A percentile compares a stretch with the other conserved stretches of the same genome.
These are phyloP conservation scores for Leccinellum rugosiceps DNA, from an alignment of 768 basidiomycete genomes.

Conservation along the genomic window DNA sequence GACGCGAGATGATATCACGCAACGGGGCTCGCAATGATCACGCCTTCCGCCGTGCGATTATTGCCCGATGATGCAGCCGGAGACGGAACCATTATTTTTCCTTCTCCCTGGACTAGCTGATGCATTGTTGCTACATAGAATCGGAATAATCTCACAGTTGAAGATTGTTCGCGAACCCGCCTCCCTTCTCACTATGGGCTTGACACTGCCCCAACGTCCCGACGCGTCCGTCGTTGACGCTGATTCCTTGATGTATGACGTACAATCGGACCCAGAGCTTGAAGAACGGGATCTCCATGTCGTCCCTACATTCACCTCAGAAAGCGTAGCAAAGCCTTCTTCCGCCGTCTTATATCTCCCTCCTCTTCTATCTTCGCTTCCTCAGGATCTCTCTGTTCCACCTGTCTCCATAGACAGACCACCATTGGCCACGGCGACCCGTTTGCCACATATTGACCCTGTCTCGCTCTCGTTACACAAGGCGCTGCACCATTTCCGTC, in stretches of 20 bases:
- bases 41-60: conserved; percentile 2
- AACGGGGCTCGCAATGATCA: conserved; percentile 20
- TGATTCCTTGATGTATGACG: not conserved
- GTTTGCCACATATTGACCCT: conserved; percentile 82
- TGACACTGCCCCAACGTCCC: conserved; percentile 3
- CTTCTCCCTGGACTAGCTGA: not conserved
- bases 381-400: conserved; percentile 36
- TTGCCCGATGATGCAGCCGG: not conserved
- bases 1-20: conserved; percentile 36
- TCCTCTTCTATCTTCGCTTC: conserved; percentile 77
- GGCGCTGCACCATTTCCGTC: conserved; percentile 75
- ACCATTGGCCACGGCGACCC: conserved; percentile 63
- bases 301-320: conserved; percentile 48
- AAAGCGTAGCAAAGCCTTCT: conserved; percentile 34
- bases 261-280: not conserved
- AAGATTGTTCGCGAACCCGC: not conserved
- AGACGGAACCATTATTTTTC: not conserved
- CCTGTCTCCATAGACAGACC: conserved; percentile 31
- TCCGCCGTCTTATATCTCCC: conserved; percentile 75
- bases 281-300: conserved; percentile 48
- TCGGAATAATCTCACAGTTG: not conserved
- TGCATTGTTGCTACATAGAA: conserved; percentile 9
- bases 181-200: conserved; percentile 17
- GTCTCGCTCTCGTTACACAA: conserved; percentile 83
- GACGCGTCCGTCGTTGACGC: not conserved